Evolutionary conservation across 1,139 yeast genomes (phyloP).

Genomic region (Zygoascus meyerae): DNA sequence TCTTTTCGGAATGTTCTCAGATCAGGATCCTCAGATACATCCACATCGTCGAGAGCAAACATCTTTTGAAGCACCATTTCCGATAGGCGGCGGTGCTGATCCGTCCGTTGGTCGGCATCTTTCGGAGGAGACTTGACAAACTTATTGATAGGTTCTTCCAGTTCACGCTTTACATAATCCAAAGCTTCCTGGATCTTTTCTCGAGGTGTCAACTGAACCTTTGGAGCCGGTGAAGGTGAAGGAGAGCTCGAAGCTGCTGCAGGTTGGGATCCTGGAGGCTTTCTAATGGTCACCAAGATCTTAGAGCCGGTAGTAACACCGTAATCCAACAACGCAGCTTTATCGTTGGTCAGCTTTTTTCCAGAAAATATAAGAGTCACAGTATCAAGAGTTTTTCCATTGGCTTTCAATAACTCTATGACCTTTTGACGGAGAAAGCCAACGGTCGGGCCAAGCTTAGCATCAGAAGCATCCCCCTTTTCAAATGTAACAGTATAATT

Average conservation of each 20-base stretch:
- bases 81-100: slow-evolving; percentile 33
- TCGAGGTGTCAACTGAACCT: slow-evolving; percentile 23
- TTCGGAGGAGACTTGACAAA: slow-evolving; percentile 30
- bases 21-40: slow-evolving; percentile 33
- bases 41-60: slow-evolving; percentile 37
- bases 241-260: not conserved
- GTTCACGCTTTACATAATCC: slow-evolving; percentile 25
- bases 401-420: slow-evolving; percentile 43
- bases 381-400: slow-evolving; percentile 39
- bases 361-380: slow-evolving; percentile 33
- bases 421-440: slow-evolving; percentile 47
- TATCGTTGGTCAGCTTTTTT: slow-evolving; percentile 31
- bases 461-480: slow-evolving; percentile 70
- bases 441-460: slow-evolving; percentile 67
- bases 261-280: slow-evolving; percentile 1
- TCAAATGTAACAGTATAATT: slow-evolving; percentile 52
- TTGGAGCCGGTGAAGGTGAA: slow-evolving; percentile 18
- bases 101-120: slow-evolving; percentile 25
- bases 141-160: slow-evolving; percentile 30
- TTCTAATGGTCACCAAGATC: slow-evolving; percentile 26
- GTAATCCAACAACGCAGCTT: slow-evolving; percentile 26
- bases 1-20: slow-evolving; percentile 34
- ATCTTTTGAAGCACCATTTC: slow-evolving; percentile 38
- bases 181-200: slow-evolving; percentile 31
- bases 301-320: slow-evolving; percentile 30